Conservation (phyloP, 2,329 filamentous ascomycete species). For the Fusarium piperis region DNA sequence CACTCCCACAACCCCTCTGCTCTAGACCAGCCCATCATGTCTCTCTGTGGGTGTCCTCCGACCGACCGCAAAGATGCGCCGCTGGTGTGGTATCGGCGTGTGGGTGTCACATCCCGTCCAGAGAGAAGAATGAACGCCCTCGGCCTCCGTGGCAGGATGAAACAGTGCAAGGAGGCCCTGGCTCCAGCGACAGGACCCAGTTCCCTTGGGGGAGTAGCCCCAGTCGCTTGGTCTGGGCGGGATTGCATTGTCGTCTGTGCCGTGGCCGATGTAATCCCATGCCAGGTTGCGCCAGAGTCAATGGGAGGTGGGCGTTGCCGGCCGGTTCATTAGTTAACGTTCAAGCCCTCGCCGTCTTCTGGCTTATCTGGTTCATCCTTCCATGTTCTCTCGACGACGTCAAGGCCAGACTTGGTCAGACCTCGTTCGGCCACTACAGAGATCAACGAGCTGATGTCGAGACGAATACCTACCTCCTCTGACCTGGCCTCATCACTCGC, state of each 20-base stretch:
- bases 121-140: neutral
- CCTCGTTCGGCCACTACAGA: neutral
- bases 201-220: conserved; percentile 2
- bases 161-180: conserved; percentile 18
- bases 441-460: conserved; percentile 1
- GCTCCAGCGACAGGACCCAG: neutral
- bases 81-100: conserved; percentile 8
- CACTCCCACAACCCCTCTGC: neutral
- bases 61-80: neutral
- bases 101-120: conserved; percentile 1
- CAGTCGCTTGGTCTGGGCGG: conserved; percentile 6
- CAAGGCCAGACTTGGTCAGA: neutral
- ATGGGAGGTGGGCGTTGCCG: conserved; percentile 7
- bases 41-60: conserved; percentile 6
- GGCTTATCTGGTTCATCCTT: conserved; percentile 1
- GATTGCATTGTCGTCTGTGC: conserved; percentile 8
- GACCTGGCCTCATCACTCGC: conserved; percentile 29
- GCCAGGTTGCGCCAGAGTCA: conserved; percentile 21
- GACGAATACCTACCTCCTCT: neutral
- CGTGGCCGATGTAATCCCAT: conserved; percentile 16
- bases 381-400: conserved; percentile 7
- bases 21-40: conserved; percentile 2
- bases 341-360: conserved; percentile 12
- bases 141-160: conserved; percentile 15
- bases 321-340: conserved; percentile 30